phyloP scores from a whole-genome alignment of 1,284 basidiomycete species.

The Cutaneotrichosporon mucoides region DNA sequence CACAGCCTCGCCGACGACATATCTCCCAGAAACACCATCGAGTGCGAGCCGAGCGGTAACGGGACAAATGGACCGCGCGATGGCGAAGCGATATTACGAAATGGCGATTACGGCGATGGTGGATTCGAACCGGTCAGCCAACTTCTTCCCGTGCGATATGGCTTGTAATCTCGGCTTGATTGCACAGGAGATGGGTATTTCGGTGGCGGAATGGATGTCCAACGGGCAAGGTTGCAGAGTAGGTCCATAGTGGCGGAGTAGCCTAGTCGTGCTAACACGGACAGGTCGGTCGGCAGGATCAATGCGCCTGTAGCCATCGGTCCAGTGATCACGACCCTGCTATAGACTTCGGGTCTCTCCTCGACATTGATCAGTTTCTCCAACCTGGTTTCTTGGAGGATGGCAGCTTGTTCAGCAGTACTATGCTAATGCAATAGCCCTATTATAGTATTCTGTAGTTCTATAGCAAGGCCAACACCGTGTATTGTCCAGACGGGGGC shows the following conservation, averaged over 20 bases:
- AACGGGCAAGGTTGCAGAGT: constrained; percentile 3
- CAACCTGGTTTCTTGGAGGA: constrained; percentile 20
- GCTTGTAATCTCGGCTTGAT: constrained; percentile 21
- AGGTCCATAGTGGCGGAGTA: too few species aligned
- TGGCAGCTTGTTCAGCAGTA: constrained; percentile 8
- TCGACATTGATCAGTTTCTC: constrained; percentile 20
- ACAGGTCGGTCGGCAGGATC: not conserved
- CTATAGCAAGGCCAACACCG: too few species aligned
- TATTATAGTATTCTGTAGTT: too few species aligned
- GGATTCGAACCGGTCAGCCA: constrained; percentile 22
- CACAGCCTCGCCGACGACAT: not conserved
- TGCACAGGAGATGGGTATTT: constrained; percentile 22
- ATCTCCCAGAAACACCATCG: too few species aligned
- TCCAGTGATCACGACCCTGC: not conserved
- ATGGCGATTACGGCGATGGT: constrained; percentile 22
- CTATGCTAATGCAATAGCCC: not conserved
- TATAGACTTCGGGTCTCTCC: constrained; percentile 5
- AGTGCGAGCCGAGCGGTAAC: not conserved
- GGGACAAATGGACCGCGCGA: constrained; percentile 8
- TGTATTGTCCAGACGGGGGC: too few species aligned
- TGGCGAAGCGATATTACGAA: constrained; percentile 21
- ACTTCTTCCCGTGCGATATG: constrained; percentile 25
- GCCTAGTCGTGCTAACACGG: too few species aligned
- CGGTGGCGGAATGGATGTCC: constrained; percentile 17
- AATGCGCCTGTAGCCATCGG: not conserved